Conservation (phyloP, 1,284 basidiomycete species). For the Boletus smithii region DNA sequence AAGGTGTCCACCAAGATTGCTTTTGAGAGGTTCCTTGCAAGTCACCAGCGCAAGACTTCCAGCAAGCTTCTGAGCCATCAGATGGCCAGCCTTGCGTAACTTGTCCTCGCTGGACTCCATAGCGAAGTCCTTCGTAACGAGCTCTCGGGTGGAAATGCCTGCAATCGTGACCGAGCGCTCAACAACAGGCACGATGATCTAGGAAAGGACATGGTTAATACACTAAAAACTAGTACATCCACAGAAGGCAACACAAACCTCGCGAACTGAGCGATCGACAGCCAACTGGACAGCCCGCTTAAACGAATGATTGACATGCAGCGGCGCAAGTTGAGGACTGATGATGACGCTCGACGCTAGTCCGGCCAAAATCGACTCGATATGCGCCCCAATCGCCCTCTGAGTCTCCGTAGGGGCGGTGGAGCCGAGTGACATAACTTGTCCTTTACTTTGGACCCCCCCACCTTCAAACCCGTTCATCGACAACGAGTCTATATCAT, state of each 20-base stretch:
- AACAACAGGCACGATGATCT: conserved; percentile 96
- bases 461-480: conserved; percentile 63
- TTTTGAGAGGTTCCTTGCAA: conserved; percentile 96
- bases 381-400: conserved; percentile 63
- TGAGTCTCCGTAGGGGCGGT: conserved; percentile 56
- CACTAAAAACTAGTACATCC: background rate
- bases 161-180: conserved; percentile 99
- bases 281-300: conserved; percentile 91
- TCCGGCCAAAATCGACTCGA: conserved; percentile 76
- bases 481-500: conserved; percentile 66
- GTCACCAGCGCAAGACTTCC: conserved; percentile 96
- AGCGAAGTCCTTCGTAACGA: conserved; percentile 96
- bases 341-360: conserved; percentile 77
- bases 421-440: conserved; percentile 56
- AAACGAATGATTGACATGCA: conserved; percentile 80
- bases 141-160: conserved; percentile 93
- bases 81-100: conserved; percentile 87
- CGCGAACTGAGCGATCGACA: conserved; percentile 92
- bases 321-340: conserved; percentile 66
- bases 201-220: conserved; percentile 4
- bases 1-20: conserved; percentile 89
- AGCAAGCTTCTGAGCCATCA: conserved; percentile 97
- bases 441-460: conserved; percentile 47
- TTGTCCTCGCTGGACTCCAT: conserved; percentile 92
- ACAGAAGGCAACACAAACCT: conserved; percentile 48